A percentile compares a stretch with the other conserved stretches of the same genome.
These are phyloP conservation scores for Fusarium piperis DNA, from an alignment of 2,329 filamentous ascomycete species.

Conservation along the genomic window DNA sequence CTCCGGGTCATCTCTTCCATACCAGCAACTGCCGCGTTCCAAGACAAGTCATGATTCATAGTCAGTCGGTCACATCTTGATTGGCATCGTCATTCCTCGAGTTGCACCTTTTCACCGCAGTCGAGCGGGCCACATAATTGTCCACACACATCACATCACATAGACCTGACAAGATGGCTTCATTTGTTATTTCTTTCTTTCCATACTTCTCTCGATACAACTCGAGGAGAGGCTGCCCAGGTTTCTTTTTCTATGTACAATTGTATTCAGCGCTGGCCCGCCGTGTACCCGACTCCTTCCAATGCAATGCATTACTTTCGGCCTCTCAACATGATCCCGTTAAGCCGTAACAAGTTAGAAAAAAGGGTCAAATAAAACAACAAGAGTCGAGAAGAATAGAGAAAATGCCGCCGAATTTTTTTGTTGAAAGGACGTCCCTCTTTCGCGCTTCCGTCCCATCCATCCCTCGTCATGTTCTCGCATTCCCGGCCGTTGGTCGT, in stretches of 20 bases:
- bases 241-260: slow-evolving; percentile 41
- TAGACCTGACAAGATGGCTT: neutral
- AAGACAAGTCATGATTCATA: slow-evolving; percentile 1
- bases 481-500: neutral
- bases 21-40: neutral
- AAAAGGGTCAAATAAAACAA: slow-evolving; percentile 8
- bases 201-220: slow-evolving; percentile 21
- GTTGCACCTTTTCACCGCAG: neutral
- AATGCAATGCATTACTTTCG: slow-evolving; percentile 43
- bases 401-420: slow-evolving; percentile 35
- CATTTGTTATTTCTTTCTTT: slow-evolving; percentile 24
- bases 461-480: slow-evolving; percentile 26
- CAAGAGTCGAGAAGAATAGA: slow-evolving; percentile 5
- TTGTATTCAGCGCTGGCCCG: slow-evolving; percentile 41
- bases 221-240: slow-evolving; percentile 30
- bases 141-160: neutral
- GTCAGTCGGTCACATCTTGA: neutral
- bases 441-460: slow-evolving; percentile 14
- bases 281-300: slow-evolving; percentile 42
- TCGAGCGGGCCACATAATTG: neutral
- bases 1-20: neutral
- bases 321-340: slow-evolving; percentile 32
- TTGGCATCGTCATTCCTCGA: slow-evolving; percentile 20
- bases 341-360: slow-evolving; percentile 10
- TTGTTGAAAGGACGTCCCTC: slow-evolving; percentile 14